These are phyloP conservation scores for Petrea volubilis DNA, from an alignment of 257 asterid species.

Conservation along the genomic window DNA sequence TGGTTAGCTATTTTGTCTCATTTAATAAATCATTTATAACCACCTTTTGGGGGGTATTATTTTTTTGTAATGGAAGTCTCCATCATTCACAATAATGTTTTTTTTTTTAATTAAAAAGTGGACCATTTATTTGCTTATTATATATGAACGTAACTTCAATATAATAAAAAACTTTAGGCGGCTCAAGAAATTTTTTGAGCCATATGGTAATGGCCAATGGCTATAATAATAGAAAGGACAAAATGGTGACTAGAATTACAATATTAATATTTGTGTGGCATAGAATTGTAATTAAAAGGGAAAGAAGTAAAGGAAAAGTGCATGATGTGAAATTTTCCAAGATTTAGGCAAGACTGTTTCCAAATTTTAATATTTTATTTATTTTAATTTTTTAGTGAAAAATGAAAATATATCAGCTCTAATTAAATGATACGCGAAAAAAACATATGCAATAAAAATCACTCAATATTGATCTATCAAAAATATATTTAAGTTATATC, in stretches of 20 bases:
- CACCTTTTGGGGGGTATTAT: not conserved
- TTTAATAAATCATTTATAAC: constrained; percentile 10
- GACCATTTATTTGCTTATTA: constrained; percentile 9
- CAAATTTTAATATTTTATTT: not conserved
- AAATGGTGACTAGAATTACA: constrained; percentile 26
- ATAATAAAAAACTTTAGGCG: constrained; percentile 16
- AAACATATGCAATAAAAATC: too few relatives aligned
- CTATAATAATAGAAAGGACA: constrained; percentile 18
- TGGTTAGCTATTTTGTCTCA: constrained; percentile 32
- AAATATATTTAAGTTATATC: too few relatives aligned
- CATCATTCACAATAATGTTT: constrained; percentile 6
- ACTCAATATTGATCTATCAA: too few relatives aligned
- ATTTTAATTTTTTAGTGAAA: too few relatives aligned
- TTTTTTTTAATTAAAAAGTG: not conserved
- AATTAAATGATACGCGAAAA: too few relatives aligned
- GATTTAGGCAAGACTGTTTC: not conserved
- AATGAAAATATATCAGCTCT: not conserved
- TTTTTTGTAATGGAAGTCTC: constrained; percentile 20
- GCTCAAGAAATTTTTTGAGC: constrained; percentile 15
- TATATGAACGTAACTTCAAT: constrained; percentile 13
- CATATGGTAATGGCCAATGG: constrained; percentile 16
- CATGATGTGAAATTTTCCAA: not conserved
- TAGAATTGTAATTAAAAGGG: not conserved
- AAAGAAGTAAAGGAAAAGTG: not conserved
- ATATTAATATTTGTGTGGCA: not conserved